phyloP scores from a whole-genome alignment of 345 rosid genomes.

The Triadica sebifera region DNA sequence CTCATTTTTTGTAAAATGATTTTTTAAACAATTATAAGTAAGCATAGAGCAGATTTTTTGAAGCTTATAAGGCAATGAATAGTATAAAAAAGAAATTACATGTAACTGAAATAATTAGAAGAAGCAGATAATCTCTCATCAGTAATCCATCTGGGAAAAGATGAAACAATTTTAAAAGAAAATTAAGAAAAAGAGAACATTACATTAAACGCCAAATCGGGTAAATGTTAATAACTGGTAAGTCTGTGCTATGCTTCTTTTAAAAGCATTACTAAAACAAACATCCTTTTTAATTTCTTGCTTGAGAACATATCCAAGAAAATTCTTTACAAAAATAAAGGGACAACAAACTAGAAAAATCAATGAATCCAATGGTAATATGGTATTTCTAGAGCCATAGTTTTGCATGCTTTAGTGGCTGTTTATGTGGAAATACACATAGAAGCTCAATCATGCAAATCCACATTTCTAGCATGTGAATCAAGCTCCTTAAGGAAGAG shows the following conservation, averaged over 20 bases:
- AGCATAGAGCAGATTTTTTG: not conserved
- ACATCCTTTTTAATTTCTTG: not conserved
- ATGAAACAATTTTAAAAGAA: not conserved
- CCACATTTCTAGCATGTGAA: not conserved
- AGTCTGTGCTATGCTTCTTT: not conserved
- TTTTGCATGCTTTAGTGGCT: not conserved
- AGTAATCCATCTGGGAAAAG: not conserved
- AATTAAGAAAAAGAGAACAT: not conserved
- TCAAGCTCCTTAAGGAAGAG: not conserved
- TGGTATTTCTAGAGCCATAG: not conserved
- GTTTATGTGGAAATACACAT: not conserved
- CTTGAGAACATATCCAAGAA: not conserved
- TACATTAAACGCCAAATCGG: not conserved
- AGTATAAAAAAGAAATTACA: not conserved
- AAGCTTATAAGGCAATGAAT: not conserved
- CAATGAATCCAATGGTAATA: not conserved
- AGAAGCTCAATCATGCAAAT: not conserved
- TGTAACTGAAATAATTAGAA: not conserved
- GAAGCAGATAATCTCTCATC: not conserved
- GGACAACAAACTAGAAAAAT: not conserved
- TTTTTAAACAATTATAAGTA: not conserved
- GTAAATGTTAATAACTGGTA: not conserved
- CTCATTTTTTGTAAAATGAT: slow-evolving; percentile 2
- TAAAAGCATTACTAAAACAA: not conserved
- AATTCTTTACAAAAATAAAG: not conserved